Conservation (phyloP, 1,284 basidiomycete genomes). For the Bjerkandera adusta region DNA sequence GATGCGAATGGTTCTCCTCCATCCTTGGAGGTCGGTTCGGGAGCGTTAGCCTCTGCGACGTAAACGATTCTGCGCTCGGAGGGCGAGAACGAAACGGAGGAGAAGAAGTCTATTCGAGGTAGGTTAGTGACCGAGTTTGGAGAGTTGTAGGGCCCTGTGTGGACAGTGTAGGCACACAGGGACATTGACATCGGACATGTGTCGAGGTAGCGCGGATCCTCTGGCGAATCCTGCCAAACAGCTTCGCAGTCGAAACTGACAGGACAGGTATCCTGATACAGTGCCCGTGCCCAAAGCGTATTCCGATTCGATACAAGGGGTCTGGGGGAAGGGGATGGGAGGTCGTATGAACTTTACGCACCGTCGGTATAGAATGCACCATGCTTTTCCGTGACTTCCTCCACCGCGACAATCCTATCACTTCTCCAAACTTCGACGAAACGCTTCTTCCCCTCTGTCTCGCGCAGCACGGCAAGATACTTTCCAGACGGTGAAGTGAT, state of each 20-base stretch:
- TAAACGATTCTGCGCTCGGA: constrained; percentile 54
- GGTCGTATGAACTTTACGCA: constrained; percentile 21
- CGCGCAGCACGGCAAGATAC: constrained; percentile 46
- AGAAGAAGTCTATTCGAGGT: constrained; percentile 40
- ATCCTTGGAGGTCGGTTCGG: constrained; percentile 22
- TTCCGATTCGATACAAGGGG: no score
- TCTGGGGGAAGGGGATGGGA: no score
- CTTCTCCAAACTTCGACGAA: constrained; percentile 63
- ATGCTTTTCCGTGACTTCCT: constrained; percentile 59
- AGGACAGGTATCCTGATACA: no score
- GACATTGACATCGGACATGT: no score
- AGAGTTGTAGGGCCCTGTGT: no score
- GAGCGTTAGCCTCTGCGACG: constrained; percentile 49
- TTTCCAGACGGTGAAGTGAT: constrained; percentile 43
- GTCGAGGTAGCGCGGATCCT: no score
- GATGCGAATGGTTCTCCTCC: constrained; percentile 40
- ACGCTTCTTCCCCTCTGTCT: constrained; percentile 42
- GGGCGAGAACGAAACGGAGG: constrained; percentile 48
- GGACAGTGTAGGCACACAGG: no score
- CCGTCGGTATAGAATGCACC: constrained; percentile 64
- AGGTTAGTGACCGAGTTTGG: constrained; percentile 8
- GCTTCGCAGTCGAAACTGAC: no score
- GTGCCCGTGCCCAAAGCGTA: no score
- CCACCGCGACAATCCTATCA: constrained; percentile 37
- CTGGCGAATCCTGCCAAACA: no score